These are phyloP conservation scores for Microdochium nivale DNA, from an alignment of 2,329 filamentous ascomycete genomes.

Conservation along the genomic window DNA sequence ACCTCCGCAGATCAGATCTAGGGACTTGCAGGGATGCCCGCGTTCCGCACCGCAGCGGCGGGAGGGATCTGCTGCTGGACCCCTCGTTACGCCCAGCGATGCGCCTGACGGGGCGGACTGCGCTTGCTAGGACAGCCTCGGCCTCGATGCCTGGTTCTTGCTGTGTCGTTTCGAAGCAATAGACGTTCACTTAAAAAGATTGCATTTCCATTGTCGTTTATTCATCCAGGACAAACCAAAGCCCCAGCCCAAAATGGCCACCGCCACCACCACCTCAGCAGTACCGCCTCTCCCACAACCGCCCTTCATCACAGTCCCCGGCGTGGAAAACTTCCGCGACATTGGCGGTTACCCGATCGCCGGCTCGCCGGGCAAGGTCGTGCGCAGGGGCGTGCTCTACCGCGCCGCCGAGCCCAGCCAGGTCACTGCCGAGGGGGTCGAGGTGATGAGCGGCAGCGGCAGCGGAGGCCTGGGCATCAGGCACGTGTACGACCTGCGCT, in stretches of 20 bases:
- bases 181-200: too few relatives aligned
- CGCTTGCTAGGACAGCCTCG: too few relatives aligned
- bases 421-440: conserved; percentile 43
- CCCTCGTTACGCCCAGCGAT: too few relatives aligned
- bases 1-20: too few relatives aligned
- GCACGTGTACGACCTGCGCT: conserved; percentile 35
- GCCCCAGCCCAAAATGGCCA: neutral
- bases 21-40: too few relatives aligned
- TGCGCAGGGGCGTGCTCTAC: conserved; percentile 50
- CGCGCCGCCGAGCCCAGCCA: conserved; percentile 59
- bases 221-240: neutral
- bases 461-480: conserved; percentile 50
- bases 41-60: too few relatives aligned
- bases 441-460: conserved; percentile 38
- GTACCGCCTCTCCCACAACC: conserved; percentile 21
- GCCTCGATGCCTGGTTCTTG: too few relatives aligned
- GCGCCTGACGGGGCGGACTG: too few relatives aligned
- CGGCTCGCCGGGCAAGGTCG: conserved; percentile 20
- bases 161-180: too few relatives aligned
- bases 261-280: too few relatives aligned
- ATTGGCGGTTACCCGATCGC: conserved; percentile 49
- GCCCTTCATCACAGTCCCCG: conserved; percentile 43
- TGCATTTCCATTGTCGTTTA: too few relatives aligned
- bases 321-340: conserved; percentile 62
- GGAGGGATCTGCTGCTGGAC: too few relatives aligned